A percentile compares a stretch with the other conserved stretches of the same genome.
Evolutionary conservation across 306 rosid genomes (phyloP).

Genomic region (Potentilla sterilis): DNA sequence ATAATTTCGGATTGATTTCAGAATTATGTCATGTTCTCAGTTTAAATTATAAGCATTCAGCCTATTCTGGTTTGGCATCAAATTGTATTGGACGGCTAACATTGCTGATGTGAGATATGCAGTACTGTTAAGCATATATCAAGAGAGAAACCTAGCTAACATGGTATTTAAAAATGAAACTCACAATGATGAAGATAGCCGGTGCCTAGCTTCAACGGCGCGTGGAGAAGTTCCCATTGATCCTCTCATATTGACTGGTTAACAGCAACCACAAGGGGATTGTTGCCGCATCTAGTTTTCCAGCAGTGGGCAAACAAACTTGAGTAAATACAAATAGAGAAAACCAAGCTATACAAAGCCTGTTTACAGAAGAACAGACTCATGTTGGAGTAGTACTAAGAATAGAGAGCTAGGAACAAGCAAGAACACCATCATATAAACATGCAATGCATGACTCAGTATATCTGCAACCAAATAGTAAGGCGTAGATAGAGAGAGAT

Average conservation of each 20-base stretch:
- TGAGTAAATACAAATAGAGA: neutral
- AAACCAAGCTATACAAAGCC: neutral
- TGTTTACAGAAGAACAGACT: neutral
- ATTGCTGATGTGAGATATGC: neutral
- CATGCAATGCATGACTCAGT: neutral
- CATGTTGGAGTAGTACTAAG: neutral
- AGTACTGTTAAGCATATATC: neutral
- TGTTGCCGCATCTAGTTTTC: constrained; percentile 43
- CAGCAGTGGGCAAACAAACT: neutral
- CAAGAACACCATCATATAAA: neutral
- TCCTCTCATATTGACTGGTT: constrained; percentile 43
- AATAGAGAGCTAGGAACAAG: neutral
- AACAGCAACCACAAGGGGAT: constrained; percentile 32
- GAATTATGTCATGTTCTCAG: neutral
- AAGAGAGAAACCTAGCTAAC: neutral
- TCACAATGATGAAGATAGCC: constrained; percentile 70
- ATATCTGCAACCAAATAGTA: neutral
- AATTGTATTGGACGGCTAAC: neutral
- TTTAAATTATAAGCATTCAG: too few relatives aligned
- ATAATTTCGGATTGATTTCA: neutral
- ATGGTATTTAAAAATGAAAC: constrained; percentile 22
- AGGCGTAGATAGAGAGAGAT: constrained; percentile 14
- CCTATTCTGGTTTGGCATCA: neutral
- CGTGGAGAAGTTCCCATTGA: constrained; percentile 66
- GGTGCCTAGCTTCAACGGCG: constrained; percentile 58